Percentiles rank a stretch among this genome's conserved stretches.
These are phyloP conservation scores for Aspergillus diversus DNA, from an alignment of 495 filamentous ascomycete species.

Conservation along the genomic window DNA sequence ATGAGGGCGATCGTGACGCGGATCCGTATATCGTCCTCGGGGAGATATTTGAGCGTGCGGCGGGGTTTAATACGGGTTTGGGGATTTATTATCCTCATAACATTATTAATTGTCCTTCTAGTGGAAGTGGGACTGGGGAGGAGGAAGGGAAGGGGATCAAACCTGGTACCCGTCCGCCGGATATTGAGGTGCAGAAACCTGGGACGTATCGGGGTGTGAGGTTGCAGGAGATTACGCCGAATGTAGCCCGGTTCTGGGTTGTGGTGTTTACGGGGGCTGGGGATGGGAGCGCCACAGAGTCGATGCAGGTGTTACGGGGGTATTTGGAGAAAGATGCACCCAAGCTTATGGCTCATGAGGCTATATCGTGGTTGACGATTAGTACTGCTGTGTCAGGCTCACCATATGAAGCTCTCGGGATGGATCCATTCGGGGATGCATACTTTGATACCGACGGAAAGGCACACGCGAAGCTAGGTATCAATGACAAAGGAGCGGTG, in stretches of 20 bases:
- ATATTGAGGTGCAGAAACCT: background rate
- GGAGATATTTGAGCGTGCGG: slow-evolving; percentile 16
- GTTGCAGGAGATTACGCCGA: slow-evolving; percentile 11
- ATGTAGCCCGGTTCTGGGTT: slow-evolving; percentile 8
- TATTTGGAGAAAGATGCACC: background rate
- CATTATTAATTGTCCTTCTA: slow-evolving; percentile 2
- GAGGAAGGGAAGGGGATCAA: background rate
- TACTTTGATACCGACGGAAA: background rate
- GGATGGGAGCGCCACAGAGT: background rate
- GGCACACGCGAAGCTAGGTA: background rate
- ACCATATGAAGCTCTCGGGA: slow-evolving; percentile 1
- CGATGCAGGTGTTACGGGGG: background rate
- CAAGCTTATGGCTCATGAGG: background rate
- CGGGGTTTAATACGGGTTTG: slow-evolving; percentile 17
- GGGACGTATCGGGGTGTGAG: slow-evolving; percentile 9
- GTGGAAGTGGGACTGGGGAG: background rate
- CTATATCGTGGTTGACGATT: slow-evolving; percentile 8
- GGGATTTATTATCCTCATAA: slow-evolving; percentile 13
- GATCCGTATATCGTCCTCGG: slow-evolving; percentile 11
- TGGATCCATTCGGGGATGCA: slow-evolving; percentile 1
- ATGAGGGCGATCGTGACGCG: background rate
- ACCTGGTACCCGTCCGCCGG: slow-evolving; percentile 12
- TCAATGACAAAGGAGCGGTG: background rate
- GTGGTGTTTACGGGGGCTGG: background rate
- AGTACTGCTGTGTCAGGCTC: background rate